Evolutionary conservation across 352 stramenopile genomes (phyloP).

Genomic region (Pythium grandisporangium): DNA sequence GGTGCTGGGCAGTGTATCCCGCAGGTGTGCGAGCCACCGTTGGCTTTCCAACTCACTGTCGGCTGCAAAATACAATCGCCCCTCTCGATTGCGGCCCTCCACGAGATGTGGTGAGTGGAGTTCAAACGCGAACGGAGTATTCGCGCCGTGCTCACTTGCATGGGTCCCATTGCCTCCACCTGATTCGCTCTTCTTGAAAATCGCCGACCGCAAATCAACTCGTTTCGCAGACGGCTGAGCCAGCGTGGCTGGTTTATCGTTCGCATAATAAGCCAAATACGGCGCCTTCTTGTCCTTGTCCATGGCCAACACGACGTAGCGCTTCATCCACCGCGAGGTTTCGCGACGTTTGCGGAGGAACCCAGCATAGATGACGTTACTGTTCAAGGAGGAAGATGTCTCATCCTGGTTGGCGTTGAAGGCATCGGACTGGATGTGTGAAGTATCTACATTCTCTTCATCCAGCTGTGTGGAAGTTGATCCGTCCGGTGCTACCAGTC

Average conservation of each 20-base stretch:
- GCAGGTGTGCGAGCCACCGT: constrained; percentile 80
- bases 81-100: constrained; percentile 76
- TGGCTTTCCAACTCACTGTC: constrained; percentile 84
- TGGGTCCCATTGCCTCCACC: no score
- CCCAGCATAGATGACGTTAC: constrained; percentile 10
- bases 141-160: no score
- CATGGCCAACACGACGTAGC: constrained; percentile 61
- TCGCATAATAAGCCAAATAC: constrained; percentile 60
- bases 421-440: background rate
- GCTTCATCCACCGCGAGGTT: constrained; percentile 71
- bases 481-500: no score
- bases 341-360: constrained; percentile 72
- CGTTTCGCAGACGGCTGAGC: constrained; percentile 26
- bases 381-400: constrained; percentile 6
- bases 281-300: constrained; percentile 20
- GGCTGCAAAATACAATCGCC: constrained; percentile 80
- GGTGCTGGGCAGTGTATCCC: constrained; percentile 60
- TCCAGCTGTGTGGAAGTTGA: no score
- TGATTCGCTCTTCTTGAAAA: constrained; percentile 82
- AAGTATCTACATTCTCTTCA: background rate
- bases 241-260: constrained; percentile 35
- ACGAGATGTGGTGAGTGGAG: constrained; percentile 86
- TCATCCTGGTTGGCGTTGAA: constrained; percentile 4
- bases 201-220: constrained; percentile 49
- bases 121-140: constrained; percentile 81